A percentile compares a stretch with the other conserved stretches of the same genome.
Evolutionary conservation across 352 stramenopile genomes (phyloP).

Genomic region (Phytophthora crassamura): DNA sequence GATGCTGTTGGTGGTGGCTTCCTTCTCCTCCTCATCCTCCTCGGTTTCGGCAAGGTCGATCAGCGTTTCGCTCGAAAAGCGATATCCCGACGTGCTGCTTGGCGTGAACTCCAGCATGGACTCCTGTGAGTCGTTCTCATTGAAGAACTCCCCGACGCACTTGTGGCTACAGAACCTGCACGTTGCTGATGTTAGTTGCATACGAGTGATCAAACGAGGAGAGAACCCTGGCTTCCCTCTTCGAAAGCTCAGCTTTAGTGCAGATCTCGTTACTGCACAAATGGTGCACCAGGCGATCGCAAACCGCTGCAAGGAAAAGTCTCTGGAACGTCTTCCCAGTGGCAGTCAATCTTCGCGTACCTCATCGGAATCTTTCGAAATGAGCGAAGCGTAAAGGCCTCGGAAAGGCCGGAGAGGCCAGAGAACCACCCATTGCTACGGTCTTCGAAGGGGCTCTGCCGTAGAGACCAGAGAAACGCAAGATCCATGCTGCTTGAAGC

Average conservation of each 20-base stretch:
- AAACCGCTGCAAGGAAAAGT: constrained; percentile 4
- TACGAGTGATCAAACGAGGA: not conserved
- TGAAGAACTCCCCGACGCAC: constrained; percentile 7
- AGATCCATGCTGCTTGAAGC: no score
- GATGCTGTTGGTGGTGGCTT: not conserved
- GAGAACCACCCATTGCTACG: no score
- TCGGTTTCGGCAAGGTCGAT: not conserved
- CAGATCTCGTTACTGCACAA: constrained; percentile 10
- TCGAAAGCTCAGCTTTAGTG: not conserved
- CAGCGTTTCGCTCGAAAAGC: not conserved
- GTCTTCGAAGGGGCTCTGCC: no score
- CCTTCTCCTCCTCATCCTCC: not conserved
- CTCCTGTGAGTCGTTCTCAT: not conserved
- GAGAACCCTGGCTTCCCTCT: not conserved
- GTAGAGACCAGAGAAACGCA: no score
- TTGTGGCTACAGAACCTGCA: constrained; percentile 3
- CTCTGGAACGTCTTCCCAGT: not conserved
- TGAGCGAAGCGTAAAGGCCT: no score
- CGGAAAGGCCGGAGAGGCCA: no score
- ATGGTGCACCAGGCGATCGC: not conserved
- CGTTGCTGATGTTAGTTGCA: no score
- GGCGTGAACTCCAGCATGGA: no score
- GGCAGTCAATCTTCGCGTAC: no score
- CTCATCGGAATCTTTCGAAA: no score
- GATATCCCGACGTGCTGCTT: constrained; percentile 1